A percentile compares a stretch with the other conserved stretches of the same genome.
These are phyloP conservation scores for Umbilicaria muhlenbergii DNA, from an alignment of 495 filamentous ascomycete genomes.

Conservation along the genomic window DNA sequence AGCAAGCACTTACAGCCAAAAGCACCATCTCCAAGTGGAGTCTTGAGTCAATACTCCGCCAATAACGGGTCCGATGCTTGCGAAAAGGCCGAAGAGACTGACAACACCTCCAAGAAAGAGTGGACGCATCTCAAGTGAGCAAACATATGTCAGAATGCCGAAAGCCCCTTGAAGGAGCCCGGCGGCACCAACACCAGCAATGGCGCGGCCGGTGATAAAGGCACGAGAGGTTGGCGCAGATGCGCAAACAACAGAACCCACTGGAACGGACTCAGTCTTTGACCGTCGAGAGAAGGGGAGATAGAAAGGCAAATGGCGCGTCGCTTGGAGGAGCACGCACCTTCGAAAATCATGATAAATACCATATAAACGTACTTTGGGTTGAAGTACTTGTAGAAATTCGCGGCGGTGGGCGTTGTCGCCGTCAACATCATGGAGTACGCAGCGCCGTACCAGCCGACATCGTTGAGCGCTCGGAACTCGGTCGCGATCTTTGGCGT, in stretches of 20 bases:
- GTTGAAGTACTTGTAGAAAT: conserved; percentile 19
- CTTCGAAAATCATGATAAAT: conserved; percentile 64
- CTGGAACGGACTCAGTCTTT: neutral
- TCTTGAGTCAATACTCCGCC: conserved; percentile 8
- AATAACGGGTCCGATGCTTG: conserved; percentile 8
- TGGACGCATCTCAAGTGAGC: neutral
- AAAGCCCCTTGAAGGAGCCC: conserved; percentile 18
- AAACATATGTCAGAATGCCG: conserved; percentile 6
- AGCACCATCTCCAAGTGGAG: conserved; percentile 11
- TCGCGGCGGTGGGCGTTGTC: conserved; percentile 12
- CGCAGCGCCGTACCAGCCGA: conserved; percentile 7
- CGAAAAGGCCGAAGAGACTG: conserved; percentile 1
- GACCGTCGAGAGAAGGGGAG: conserved; percentile 55
- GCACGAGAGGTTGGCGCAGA: conserved; percentile 46
- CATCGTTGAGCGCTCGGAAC: conserved; percentile 6
- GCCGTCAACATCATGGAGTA: conserved; percentile 4
- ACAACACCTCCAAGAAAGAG: conserved; percentile 1
- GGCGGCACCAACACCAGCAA: conserved; percentile 50
- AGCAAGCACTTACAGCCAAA: conserved; percentile 2
- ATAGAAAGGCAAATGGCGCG: too few species aligned
- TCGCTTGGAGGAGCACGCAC: too few species aligned
- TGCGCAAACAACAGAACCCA: conserved; percentile 60
- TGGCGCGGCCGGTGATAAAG: conserved; percentile 60
- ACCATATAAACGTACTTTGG: conserved; percentile 44
- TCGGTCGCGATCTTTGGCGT: conserved; percentile 3